Conservation (phyloP, 306 rosid species). For the Amphicarpaea edgeworthii region DNA sequence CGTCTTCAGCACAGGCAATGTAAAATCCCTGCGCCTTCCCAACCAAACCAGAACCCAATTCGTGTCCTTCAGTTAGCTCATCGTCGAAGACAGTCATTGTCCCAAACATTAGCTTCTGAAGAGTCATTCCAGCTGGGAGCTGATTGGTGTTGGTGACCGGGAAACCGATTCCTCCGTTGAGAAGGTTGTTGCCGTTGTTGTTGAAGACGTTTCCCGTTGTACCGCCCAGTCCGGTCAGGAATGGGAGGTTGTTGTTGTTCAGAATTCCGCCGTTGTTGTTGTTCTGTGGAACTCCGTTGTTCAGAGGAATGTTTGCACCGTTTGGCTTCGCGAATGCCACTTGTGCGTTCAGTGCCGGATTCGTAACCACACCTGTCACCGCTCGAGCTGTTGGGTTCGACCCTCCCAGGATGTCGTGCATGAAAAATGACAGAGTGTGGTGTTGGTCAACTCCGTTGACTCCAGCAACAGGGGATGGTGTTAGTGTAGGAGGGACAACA, state of each 20-base stretch:
- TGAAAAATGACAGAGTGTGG: constrained; percentile 62
- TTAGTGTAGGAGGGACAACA: neutral
- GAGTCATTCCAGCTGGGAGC: constrained; percentile 63
- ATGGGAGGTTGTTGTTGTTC: constrained; percentile 84
- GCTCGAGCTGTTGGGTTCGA: constrained; percentile 81
- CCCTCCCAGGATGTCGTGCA: constrained; percentile 90
- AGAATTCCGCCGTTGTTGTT: constrained; percentile 74
- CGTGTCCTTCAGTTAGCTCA: constrained; percentile 81
- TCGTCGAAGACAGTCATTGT: constrained; percentile 84
- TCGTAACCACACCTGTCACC: constrained; percentile 71
- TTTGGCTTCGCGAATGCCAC: constrained; percentile 92
- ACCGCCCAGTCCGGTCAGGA: constrained; percentile 85
- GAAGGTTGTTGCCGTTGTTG: constrained; percentile 56
- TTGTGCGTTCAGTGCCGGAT: constrained; percentile 78
- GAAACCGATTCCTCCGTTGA: constrained; percentile 59
- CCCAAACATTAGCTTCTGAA: constrained; percentile 77
- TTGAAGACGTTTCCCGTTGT: constrained; percentile 56
- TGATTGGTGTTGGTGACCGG: constrained; percentile 57
- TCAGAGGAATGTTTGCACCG: constrained; percentile 73
- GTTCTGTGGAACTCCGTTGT: constrained; percentile 66
- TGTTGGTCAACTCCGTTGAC: constrained; percentile 28
- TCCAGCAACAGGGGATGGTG: neutral
- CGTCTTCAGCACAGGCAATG: constrained; percentile 74
- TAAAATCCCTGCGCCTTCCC: constrained; percentile 92
- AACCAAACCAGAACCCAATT: constrained; percentile 72